Conservation (phyloP, 345 rosid genomes). For the Luvunga scandens region DNA sequence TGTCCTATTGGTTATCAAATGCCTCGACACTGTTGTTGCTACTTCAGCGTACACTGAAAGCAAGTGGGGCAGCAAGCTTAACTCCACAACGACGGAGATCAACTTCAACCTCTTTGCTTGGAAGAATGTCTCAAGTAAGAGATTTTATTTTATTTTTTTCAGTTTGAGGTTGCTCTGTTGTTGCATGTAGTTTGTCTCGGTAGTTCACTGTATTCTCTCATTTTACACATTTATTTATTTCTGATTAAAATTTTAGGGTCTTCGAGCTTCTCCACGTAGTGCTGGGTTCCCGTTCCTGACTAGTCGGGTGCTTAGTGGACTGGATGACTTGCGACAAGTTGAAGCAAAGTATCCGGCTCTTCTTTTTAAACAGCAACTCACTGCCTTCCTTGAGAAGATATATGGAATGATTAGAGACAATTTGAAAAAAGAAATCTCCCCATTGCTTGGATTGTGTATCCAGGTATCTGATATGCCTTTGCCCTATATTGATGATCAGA, state of each 20-base stretch:
- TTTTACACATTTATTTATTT: slow-evolving; percentile 1
- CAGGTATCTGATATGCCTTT: slow-evolving; percentile 48
- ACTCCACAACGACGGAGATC: slow-evolving; percentile 73
- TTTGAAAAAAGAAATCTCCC: slow-evolving; percentile 90
- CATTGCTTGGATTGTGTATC: slow-evolving; percentile 82
- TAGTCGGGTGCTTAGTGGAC: slow-evolving; percentile 63
- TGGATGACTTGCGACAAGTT: slow-evolving; percentile 75
- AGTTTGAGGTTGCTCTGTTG: not conserved
- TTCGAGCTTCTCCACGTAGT: slow-evolving; percentile 84
- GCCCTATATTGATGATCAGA: not conserved
- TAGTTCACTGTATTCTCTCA: slow-evolving; percentile 11
- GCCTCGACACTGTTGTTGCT: slow-evolving; percentile 74
- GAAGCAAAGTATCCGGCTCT: slow-evolving; percentile 97
- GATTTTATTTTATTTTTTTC: not conserved
- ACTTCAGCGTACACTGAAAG: slow-evolving; percentile 84
- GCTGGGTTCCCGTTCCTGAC: slow-evolving; percentile 72
- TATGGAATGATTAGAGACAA: slow-evolving; percentile 97
- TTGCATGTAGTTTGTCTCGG: not conserved
- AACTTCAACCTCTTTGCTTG: slow-evolving; percentile 67
- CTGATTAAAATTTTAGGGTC: slow-evolving; percentile 49
- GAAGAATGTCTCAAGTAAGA: slow-evolving; percentile 86
- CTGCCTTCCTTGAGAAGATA: slow-evolving; percentile 98
- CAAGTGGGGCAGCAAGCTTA: slow-evolving; percentile 69
- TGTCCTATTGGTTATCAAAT: slow-evolving; percentile 94
- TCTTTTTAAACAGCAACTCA: slow-evolving; percentile 95